Conservation (phyloP, 768 basidiomycete genomes). For the Coprinellus micaceus region DNA sequence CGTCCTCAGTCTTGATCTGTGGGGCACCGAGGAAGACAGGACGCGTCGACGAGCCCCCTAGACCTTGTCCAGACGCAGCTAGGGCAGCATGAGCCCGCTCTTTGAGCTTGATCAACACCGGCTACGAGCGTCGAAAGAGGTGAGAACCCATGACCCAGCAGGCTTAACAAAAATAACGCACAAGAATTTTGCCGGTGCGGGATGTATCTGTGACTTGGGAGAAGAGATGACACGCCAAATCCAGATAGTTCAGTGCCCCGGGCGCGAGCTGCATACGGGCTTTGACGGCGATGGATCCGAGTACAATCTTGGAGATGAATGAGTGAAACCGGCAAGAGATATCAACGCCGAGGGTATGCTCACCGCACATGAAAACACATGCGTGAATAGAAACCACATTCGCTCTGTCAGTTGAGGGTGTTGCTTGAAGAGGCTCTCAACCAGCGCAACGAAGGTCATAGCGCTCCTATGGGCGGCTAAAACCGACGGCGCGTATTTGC, state of each 20-base stretch:
- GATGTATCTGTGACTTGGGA: conserved; percentile 48
- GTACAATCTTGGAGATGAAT: conserved; percentile 47
- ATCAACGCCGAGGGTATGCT: conserved; percentile 18
- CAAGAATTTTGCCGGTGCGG: conserved; percentile 57
- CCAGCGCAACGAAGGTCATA: conserved; percentile 62
- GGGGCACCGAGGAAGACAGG: conserved; percentile 32
- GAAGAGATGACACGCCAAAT: conserved; percentile 58
- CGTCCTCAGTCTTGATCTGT: conserved; percentile 54
- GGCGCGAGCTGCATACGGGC: conserved; percentile 60
- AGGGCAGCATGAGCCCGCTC: conserved; percentile 47
- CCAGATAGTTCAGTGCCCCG: conserved; percentile 66
- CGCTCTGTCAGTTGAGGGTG: conserved; percentile 64
- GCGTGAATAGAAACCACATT: conserved; percentile 71
- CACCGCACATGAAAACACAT: conserved; percentile 71
- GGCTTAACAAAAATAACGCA: conserved; percentile 26
- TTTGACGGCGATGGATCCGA: conserved; percentile 66
- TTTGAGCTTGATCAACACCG: conserved; percentile 55
- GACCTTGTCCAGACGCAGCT: conserved; percentile 13
- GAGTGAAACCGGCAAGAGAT: conserved; percentile 3
- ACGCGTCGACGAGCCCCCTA: conserved; percentile 23
- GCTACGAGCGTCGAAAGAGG: conserved; percentile 25
- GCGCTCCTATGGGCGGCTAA: conserved; percentile 69
- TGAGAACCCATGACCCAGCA: neutral
- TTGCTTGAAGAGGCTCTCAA: conserved; percentile 62
- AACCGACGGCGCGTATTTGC: conserved; percentile 66